Conservation (phyloP, 1,284 basidiomycete genomes). For the Heterobasidion occidentale region DNA sequence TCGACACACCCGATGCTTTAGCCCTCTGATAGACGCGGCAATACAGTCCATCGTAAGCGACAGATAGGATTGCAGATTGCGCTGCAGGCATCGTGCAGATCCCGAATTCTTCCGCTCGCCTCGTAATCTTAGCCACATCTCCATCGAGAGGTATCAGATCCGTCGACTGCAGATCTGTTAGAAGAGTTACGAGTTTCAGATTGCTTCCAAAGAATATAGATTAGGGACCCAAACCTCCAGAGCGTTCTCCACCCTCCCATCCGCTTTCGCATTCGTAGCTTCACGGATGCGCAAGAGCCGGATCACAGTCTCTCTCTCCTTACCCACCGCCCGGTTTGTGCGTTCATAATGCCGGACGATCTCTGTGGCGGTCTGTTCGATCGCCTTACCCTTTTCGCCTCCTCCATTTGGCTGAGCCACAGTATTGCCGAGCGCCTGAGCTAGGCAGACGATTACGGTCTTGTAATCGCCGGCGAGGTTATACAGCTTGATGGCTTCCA, state of each 20-base stretch:
- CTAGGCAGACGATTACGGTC: slow-evolving; percentile 84
- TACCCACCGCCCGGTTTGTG: slow-evolving; percentile 67
- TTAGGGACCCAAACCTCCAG: slow-evolving; percentile 55
- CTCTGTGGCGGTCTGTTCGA: slow-evolving; percentile 76
- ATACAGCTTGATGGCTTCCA: slow-evolving; percentile 93
- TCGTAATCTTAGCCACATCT: slow-evolving; percentile 81
- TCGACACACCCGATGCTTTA: slow-evolving; percentile 69
- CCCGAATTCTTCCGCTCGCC: slow-evolving; percentile 84
- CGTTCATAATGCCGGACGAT: slow-evolving; percentile 86
- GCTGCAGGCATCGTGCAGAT: slow-evolving; percentile 82
- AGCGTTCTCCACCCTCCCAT: slow-evolving; percentile 68
- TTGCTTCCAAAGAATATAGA: not conserved
- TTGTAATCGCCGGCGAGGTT: slow-evolving; percentile 91
- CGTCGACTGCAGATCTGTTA: slow-evolving; percentile 78
- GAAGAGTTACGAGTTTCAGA: slow-evolving; percentile 58
- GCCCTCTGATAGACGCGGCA: slow-evolving; percentile 71
- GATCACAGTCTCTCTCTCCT: slow-evolving; percentile 73
- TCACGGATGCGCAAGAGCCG: slow-evolving; percentile 78
- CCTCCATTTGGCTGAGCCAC: slow-evolving; percentile 63
- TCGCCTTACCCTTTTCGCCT: slow-evolving; percentile 57
- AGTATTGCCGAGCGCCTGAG: slow-evolving; percentile 83
- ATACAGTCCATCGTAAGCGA: slow-evolving; percentile 94
- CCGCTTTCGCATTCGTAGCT: slow-evolving; percentile 72
- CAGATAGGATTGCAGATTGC: slow-evolving; percentile 86
- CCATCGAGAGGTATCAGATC: slow-evolving; percentile 84